These are phyloP conservation scores for Atkinsonella texensis DNA, from an alignment of 2,329 filamentous ascomycete genomes.

Conservation along the genomic window DNA sequence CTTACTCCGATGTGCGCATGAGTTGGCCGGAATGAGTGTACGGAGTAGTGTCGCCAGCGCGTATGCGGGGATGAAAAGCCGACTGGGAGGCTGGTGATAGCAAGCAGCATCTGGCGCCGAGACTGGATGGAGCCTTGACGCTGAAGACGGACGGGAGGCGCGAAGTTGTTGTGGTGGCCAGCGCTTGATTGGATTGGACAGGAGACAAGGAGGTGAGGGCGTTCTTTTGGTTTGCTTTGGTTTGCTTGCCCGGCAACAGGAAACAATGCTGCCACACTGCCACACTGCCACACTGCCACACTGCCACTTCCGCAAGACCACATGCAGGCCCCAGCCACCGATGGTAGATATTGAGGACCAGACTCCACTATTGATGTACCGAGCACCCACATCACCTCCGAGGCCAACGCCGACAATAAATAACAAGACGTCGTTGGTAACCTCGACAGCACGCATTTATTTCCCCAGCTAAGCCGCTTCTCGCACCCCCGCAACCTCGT, in stretches of 20 bases:
- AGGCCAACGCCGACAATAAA: background rate
- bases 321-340: background rate
- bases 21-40: background rate
- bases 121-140: background rate
- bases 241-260: slow-evolving; percentile 8
- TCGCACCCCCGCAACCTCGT: no score
- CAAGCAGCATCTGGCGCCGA: background rate
- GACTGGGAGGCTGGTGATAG: background rate
- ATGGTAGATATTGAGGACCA: background rate
- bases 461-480: no score
- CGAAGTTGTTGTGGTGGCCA: slow-evolving; percentile 9
- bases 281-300: no score
- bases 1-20: background rate
- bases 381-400: no score
- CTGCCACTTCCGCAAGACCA: background rate
- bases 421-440: no score
- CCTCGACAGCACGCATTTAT: no score
- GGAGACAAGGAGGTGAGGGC: background rate
- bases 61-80: background rate
- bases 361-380: background rate
- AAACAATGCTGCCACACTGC: no score
- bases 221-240: background rate
- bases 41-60: background rate
- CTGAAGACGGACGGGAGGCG: slow-evolving; percentile 1
- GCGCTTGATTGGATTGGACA: slow-evolving; percentile 12